These are phyloP conservation scores for Flaveria sonorensis DNA, from an alignment of 129 eudicot genomes.

Conservation along the genomic window DNA sequence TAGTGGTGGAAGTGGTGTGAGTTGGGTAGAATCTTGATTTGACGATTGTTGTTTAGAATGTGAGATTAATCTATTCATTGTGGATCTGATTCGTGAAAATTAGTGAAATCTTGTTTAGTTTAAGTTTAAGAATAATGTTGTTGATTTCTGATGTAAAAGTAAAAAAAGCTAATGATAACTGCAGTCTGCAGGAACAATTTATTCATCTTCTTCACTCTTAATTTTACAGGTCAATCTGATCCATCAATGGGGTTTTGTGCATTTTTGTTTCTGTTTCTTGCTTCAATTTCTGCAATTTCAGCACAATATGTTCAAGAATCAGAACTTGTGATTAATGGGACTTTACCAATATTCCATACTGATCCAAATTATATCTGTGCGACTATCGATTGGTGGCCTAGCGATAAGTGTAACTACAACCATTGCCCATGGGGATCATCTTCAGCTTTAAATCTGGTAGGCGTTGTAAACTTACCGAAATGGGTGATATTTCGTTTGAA, in stretches of 20 bases:
- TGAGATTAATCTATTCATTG: slow-evolving; percentile 3
- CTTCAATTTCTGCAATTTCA: slow-evolving; percentile 49
- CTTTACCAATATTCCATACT: slow-evolving; percentile 51
- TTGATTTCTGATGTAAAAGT: neutral
- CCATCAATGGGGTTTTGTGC: slow-evolving; percentile 50
- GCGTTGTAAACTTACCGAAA: neutral
- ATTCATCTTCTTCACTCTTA: slow-evolving; percentile 1
- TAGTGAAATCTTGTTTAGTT: slow-evolving; percentile 11
- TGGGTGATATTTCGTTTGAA: neutral
- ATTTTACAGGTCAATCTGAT: slow-evolving; percentile 19
- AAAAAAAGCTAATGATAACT: neutral
- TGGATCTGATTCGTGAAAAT: slow-evolving; percentile 28
- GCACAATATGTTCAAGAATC: slow-evolving; percentile 63
- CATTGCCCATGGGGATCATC: slow-evolving; percentile 93
- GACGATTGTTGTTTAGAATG: slow-evolving; percentile 6
- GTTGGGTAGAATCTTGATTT: slow-evolving; percentile 7
- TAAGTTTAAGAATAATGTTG: slow-evolving; percentile 4
- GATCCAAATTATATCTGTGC: slow-evolving; percentile 83
- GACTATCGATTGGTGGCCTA: slow-evolving; percentile 99
- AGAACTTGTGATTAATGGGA: slow-evolving; percentile 55
- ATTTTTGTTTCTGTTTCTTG: slow-evolving; percentile 49
- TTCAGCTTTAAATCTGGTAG: slow-evolving; percentile 78
- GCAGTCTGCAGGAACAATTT: neutral
- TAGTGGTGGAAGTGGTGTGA: neutral
- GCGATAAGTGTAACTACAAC: slow-evolving; percentile 77